Evolutionary conservation across 1,139 yeast genomes (phyloP).

Genomic region (Yamadazyma sp.): DNA sequence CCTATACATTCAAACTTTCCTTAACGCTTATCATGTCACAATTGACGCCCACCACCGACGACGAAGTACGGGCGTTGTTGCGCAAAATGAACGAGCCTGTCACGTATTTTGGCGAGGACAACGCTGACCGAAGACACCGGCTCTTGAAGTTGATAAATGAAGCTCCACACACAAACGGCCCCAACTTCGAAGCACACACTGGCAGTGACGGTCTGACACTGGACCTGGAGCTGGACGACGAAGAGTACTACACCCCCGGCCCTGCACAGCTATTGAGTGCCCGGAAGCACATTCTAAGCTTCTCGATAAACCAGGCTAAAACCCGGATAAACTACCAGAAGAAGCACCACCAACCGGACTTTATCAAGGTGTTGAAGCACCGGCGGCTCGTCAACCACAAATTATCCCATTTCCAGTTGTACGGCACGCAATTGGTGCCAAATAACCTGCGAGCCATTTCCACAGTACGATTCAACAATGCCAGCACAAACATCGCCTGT

Average conservation of each 20-base stretch:
- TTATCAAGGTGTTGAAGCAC: slow-evolving; percentile 30
- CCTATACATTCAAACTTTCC: background rate
- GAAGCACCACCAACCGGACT: slow-evolving; percentile 20
- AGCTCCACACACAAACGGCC: slow-evolving; percentile 17
- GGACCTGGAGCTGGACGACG: slow-evolving; percentile 57
- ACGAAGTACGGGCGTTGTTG: slow-evolving; percentile 52
- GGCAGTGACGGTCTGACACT: background rate
- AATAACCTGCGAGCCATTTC: slow-evolving; percentile 68
- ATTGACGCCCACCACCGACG: slow-evolving; percentile 74
- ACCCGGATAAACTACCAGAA: slow-evolving; percentile 35
- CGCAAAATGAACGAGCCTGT: slow-evolving; percentile 58
- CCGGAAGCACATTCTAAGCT: slow-evolving; percentile 50
- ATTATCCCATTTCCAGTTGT: slow-evolving; percentile 42
- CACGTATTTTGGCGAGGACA: slow-evolving; percentile 61
- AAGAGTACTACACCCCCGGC: slow-evolving; percentile 87
- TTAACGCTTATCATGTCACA: no score
- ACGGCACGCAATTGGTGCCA: slow-evolving; percentile 69
- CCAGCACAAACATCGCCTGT: slow-evolving; percentile 44
- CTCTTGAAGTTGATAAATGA: slow-evolving; percentile 31
- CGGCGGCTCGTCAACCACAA: slow-evolving; percentile 46
- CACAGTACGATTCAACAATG: slow-evolving; percentile 47
- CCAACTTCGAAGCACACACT: background rate
- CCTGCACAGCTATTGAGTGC: slow-evolving; percentile 52
- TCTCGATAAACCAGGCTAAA: slow-evolving; percentile 49
- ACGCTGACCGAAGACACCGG: slow-evolving; percentile 59